Base-by-base conservation (phyloP, 148 eudicot genomes). In the Vaccinium myrtillus region DNA sequence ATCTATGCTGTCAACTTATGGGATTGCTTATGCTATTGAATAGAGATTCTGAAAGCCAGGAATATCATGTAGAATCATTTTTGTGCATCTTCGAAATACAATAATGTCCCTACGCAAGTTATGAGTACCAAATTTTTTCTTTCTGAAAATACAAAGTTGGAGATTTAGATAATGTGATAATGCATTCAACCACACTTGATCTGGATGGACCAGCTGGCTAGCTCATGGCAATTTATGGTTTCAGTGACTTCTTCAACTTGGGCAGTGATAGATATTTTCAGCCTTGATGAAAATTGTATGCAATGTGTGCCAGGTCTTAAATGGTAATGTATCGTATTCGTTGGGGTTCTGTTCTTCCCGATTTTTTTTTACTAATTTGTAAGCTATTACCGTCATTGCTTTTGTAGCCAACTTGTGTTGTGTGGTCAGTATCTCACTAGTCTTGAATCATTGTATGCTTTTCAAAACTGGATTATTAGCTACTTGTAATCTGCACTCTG, bases 401-500 rank as follows among this genome's bases (percentile, higher is more conserved):
- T 8, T 51, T 30, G 27, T 70, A 4, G 58, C 30, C 43, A 71
- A 70, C 10, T 65, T 81, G 46, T 65, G 48, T 25, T 61, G 10
- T 53, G 43, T 78, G 11, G 50, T 79, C 23, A 12, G 77, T 73
- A 6, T 73, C 49, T 73, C 49, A 2, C n/a, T 36, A 15, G 50
- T 36, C 50, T 16, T 73, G 49, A 32, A 73, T 32, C 49, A 16
- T 27, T 21, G 8, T 25, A 69, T 73, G 43, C 32, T 32, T 15
- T 71, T 73, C 11, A 6, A 18, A 69, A 13, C 19, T 73, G n/a
- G 39, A 39, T 30, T 73, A 10, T 73, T 73, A 32, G n/a, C 77
- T 36, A 73, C 39, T 73, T 16, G 77, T 73, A 39, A 73, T 36
- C 23, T 14, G 81, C 65, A 59, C 67, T 83, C 43, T 86, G 56